Evolutionary conservation across 2,329 filamentous ascomycete genomes (phyloP).

Genomic region (Calonectria montana): DNA sequence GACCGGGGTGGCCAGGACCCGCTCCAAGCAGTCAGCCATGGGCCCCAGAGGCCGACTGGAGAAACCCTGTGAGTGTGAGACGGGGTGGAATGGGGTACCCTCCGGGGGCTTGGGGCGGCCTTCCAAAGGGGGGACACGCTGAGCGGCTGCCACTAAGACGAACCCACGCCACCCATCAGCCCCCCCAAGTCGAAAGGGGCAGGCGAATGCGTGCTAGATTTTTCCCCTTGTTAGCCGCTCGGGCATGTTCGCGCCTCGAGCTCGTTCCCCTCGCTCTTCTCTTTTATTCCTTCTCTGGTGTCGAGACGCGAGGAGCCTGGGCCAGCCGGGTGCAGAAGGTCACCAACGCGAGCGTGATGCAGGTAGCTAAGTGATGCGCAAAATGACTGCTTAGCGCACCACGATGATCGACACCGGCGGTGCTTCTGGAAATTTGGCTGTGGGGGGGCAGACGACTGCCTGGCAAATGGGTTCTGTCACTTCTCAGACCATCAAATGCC

Average conservation of each 20-base stretch:
- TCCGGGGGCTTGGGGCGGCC: background rate
- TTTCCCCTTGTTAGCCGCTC: constrained; percentile 3
- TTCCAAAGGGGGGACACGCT: background rate
- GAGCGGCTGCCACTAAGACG: background rate
- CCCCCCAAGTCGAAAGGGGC: constrained; percentile 21
- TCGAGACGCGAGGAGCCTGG: background rate
- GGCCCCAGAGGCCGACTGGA: constrained; percentile 34
- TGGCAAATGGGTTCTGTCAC: background rate
- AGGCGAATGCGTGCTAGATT: constrained; percentile 18
- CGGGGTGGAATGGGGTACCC: background rate
- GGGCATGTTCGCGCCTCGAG: background rate
- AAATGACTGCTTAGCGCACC: constrained; percentile 1
- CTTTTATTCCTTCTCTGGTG: background rate
- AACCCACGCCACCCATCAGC: constrained; percentile 21
- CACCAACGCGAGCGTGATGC: background rate
- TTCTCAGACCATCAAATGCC: background rate
- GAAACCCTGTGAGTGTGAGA: constrained; percentile 32
- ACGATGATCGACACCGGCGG: background rate
- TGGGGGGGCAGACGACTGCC: background rate
- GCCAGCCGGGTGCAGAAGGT: background rate
- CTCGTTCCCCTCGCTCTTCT: constrained; percentile 7
- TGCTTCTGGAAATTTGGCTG: constrained; percentile 8
- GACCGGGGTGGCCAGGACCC: constrained; percentile 34
- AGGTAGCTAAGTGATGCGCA: background rate
- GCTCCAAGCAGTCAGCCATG: constrained; percentile 38